Percentiles rank a stretch among this genome's conserved stretches.
These are phyloP conservation scores for Aethionema arabicum DNA, from an alignment of 345 rosid species.

Conservation along the genomic window DNA sequence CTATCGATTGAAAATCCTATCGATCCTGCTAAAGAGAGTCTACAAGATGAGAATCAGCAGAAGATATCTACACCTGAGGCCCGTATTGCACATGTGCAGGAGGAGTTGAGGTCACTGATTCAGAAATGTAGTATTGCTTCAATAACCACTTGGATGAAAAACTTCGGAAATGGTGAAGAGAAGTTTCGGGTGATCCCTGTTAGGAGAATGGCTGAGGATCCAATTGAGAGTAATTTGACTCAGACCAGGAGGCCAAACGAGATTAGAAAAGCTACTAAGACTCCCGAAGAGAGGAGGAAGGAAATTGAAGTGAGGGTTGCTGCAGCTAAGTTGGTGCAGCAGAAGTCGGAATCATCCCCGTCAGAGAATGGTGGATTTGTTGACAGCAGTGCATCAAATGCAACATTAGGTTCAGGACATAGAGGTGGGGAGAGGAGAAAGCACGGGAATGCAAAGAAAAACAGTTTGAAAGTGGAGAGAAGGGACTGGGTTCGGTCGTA, in stretches of 20 bases:
- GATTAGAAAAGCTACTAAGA: slow-evolving; percentile 89
- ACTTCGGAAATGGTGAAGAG: slow-evolving; percentile 81
- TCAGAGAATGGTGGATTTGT: slow-evolving; percentile 43
- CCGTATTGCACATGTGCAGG: slow-evolving; percentile 72
- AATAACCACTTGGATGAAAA: slow-evolving; percentile 81
- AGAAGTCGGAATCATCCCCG: slow-evolving; percentile 56
- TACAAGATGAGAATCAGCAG: slow-evolving; percentile 84
- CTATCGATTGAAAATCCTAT: slow-evolving; percentile 66
- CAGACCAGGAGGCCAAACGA: slow-evolving; percentile 85
- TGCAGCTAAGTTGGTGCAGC: slow-evolving; percentile 84
- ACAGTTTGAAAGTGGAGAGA: slow-evolving; percentile 54
- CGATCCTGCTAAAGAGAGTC: slow-evolving; percentile 89
- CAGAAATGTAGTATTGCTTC: slow-evolving; percentile 75
- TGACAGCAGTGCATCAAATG: slow-evolving; percentile 50
- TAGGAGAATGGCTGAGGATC: slow-evolving; percentile 75
- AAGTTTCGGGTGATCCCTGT: slow-evolving; percentile 70
- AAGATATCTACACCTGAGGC: slow-evolving; percentile 67
- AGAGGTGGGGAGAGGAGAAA: slow-evolving; percentile 76
- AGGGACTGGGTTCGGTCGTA: slow-evolving; percentile 61
- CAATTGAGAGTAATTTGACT: slow-evolving; percentile 74
- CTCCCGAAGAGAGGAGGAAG: slow-evolving; percentile 85
- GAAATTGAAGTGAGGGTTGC: slow-evolving; percentile 97
- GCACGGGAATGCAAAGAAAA: slow-evolving; percentile 56
- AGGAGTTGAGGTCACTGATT: slow-evolving; percentile 65
- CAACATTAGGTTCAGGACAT: slow-evolving; percentile 45